Conservation (phyloP, 2,329 filamentous ascomycete species). For the Stachybotrys chlorohalonatus region DNA sequence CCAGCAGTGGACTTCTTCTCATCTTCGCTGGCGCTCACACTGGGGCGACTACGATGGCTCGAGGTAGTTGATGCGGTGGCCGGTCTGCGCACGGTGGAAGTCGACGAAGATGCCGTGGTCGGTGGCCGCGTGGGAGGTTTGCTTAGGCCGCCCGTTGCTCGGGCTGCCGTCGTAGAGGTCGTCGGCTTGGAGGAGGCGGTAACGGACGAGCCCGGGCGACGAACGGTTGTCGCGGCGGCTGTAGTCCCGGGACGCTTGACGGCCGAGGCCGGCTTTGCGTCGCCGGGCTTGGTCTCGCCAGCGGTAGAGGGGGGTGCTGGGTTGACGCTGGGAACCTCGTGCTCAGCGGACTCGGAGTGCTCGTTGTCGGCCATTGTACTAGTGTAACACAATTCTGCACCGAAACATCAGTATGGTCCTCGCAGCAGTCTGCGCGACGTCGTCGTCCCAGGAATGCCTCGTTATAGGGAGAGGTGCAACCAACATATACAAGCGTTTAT, state of each 20-base stretch:
- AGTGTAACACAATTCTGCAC: background rate
- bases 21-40: slow-evolving; percentile 40
- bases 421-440: no score
- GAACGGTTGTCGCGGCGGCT: slow-evolving; percentile 20
- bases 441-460: no score
- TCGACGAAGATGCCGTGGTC: slow-evolving; percentile 20
- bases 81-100: slow-evolving; percentile 20
- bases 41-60: slow-evolving; percentile 36
- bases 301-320: slow-evolving; percentile 19
- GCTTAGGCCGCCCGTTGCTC: slow-evolving; percentile 30
- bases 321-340: slow-evolving; percentile 24
- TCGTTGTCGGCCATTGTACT: slow-evolving; percentile 36
- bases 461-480: no score
- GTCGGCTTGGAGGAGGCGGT: slow-evolving; percentile 13
- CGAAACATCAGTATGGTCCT: no score
- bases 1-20: slow-evolving; percentile 33
- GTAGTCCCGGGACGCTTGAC: slow-evolving; percentile 26
- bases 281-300: slow-evolving; percentile 7
- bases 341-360: slow-evolving; percentile 33
- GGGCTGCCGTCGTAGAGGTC: slow-evolving; percentile 21
- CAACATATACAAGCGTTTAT: no score
- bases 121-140: slow-evolving; percentile 41
- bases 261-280: slow-evolving; percentile 17
- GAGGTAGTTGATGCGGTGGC: slow-evolving; percentile 25
- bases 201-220: slow-evolving; percentile 19